These are phyloP conservation scores for Stropharia rugosoannulata DNA, from an alignment of 768 basidiomycete species.

Conservation along the genomic window DNA sequence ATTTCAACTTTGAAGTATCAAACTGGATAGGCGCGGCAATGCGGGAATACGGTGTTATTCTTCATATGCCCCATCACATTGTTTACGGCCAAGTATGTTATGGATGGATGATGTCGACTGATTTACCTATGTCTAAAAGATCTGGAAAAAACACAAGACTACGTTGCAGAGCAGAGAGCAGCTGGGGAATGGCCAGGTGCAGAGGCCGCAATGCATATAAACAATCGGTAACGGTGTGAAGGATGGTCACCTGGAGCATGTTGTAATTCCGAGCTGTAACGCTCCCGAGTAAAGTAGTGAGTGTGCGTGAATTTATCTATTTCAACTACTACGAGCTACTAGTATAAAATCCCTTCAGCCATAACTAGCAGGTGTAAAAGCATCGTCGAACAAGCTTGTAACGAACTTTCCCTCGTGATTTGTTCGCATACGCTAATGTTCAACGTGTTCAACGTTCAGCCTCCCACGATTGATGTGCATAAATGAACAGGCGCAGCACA, in stretches of 20 bases:
- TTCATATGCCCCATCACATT: no score
- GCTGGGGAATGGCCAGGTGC: constrained; percentile 1
- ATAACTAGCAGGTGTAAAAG: no score
- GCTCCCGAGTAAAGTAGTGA: no score
- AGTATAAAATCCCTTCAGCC: no score
- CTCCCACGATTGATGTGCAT: no score
- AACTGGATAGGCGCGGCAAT: constrained; percentile 94
- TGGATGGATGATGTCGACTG: background rate
- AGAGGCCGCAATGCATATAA: background rate
- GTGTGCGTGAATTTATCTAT: no score
- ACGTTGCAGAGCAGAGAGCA: constrained; percentile 32
- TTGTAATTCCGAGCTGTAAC: no score
- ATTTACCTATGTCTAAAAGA: constrained; percentile 34
- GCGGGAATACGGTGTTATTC: constrained; percentile 76
- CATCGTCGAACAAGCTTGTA: no score
- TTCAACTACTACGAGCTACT: no score
- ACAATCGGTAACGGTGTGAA: background rate
- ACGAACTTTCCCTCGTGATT: no score
- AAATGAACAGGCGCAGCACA: background rate
- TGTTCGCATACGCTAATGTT: no score
- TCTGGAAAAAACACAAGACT: constrained; percentile 59
- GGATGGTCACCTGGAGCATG: background rate
- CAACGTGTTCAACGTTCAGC: no score
- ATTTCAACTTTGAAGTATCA: constrained; percentile 82
- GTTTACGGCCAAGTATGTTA: constrained; percentile 20